Evolutionary conservation across 768 basidiomycete species (phyloP).

Genomic region (Phlebiopsis flavidoalba): DNA sequence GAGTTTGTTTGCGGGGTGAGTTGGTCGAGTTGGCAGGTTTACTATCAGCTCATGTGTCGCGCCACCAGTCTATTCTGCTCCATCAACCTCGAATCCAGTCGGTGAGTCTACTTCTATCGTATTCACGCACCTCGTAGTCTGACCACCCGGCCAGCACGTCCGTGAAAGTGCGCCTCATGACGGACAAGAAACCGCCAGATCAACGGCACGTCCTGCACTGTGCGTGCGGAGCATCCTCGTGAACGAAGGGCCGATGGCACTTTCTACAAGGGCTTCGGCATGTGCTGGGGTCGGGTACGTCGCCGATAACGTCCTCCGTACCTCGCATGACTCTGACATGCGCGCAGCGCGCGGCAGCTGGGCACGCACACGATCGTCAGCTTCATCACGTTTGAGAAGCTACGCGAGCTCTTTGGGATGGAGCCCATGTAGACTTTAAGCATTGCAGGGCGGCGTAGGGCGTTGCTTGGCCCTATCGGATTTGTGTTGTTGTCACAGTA

Average conservation of each 20-base stretch:
- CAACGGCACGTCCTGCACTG: conserved; percentile 26
- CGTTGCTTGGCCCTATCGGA: conserved; percentile 2
- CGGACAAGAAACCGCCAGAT: conserved; percentile 28
- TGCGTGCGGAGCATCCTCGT: conserved; percentile 24
- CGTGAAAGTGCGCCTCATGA: conserved; percentile 34
- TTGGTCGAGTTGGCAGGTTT: not conserved
- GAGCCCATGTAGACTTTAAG: conserved; percentile 24
- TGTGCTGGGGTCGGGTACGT: conserved; percentile 35
- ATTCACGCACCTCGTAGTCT: not conserved
- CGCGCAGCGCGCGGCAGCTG: conserved; percentile 21
- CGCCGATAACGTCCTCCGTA: not conserved
- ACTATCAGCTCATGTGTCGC: not conserved
- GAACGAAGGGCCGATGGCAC: conserved; percentile 28
- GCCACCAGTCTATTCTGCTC: conserved; percentile 27
- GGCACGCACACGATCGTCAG: conserved; percentile 32
- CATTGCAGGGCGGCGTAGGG: no score
- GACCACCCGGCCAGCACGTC: conserved; percentile 22
- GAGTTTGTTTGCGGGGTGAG: conserved; percentile 30
- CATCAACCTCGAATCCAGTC: conserved; percentile 31
- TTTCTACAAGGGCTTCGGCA: conserved; percentile 35
- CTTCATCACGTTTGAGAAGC: conserved; percentile 30
- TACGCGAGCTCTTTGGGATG: conserved; percentile 27
- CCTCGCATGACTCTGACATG: not conserved
- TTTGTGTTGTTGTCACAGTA: not conserved
- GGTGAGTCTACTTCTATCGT: not conserved